Evolutionary conservation across 805 yeast species (phyloP), one percentile per base, ranked within the genome.

Genomic region (Kazachstania kunashirensis): DNA sequence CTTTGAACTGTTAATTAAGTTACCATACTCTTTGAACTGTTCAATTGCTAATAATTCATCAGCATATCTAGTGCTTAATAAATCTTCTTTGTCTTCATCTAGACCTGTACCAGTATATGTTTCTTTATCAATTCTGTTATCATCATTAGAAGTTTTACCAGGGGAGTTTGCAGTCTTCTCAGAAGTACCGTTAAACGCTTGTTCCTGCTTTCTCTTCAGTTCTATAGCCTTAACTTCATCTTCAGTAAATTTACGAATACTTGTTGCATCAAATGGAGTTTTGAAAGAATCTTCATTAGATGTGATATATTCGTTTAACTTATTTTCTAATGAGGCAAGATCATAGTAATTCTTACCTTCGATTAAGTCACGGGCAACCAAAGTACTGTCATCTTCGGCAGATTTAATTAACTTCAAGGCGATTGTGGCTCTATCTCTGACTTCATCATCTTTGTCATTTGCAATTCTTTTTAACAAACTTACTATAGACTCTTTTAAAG

Each of bases 341-440:
- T 88, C 85, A 59, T 75, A 85, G 42, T 72, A 73, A 42, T 75
- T 68, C 35, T 75, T 73, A 37, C 88, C 82, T 37, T 77, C 71
- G 44, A 88, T 71, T 47, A 80, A 75, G 35, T 65, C 66, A 29
- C 43, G 43, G 26, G 66, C 63, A 19, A 69, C 65, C 13, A 46
- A 38, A 29, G 47, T 50, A 15, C 57, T 47, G 15, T 61, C 59
- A 34, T 59, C 57, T 23, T 57, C 55, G 7, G 64, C 54, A 6
- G 68, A 55, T 23, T 64, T 64, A 43, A 84, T 71, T 43, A 86
- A 74, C 45, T 75, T 71, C 53, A 89, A 70, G 2, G 95, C 79
- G 48, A 89, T 67, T 2, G 94, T 82, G 8, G 98, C 96, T 59
- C 98, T 79, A 59, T 89, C 98, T 68, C 98, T 84, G 24, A 92